phyloP scores from a whole-genome alignment of 257 asterid species.

The Parsonsia alboflavescens region DNA sequence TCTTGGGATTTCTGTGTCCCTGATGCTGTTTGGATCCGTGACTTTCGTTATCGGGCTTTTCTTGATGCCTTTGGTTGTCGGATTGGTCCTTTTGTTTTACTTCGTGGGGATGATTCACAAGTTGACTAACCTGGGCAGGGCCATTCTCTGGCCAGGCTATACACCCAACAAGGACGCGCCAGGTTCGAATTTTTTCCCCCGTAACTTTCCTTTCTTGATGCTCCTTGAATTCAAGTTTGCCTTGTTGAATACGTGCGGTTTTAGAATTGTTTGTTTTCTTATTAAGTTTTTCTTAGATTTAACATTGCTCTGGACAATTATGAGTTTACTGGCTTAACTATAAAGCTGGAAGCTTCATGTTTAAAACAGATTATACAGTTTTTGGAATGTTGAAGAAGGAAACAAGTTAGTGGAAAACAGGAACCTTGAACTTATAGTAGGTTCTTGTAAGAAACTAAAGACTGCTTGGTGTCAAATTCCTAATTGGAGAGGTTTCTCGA shows the following conservation, averaged over 20 bases:
- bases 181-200: slow-evolving; percentile 5
- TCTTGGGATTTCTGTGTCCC: slow-evolving; percentile 43
- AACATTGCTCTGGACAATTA: background rate
- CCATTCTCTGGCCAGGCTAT: slow-evolving; percentile 36
- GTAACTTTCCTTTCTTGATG: background rate
- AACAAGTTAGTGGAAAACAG: background rate
- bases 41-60: slow-evolving; percentile 45
- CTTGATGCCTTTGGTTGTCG: slow-evolving; percentile 48
- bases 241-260: background rate
- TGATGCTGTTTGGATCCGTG: slow-evolving; percentile 55
- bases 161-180: slow-evolving; percentile 14
- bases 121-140: slow-evolving; percentile 34
- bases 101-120: slow-evolving; percentile 34
- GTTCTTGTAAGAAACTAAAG: background rate
- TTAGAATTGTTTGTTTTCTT: background rate
- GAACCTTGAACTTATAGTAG: background rate
- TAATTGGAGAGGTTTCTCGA: background rate
- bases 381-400: background rate
- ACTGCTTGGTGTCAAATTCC: background rate
- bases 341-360: background rate
- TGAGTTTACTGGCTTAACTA: background rate
- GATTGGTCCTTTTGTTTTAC: slow-evolving; percentile 38
- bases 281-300: background rate
- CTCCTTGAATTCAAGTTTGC: background rate
- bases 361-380: background rate